phyloP scores from a whole-genome alignment of 140 eudicot genomes.

The Oenanthe javanica region DNA sequence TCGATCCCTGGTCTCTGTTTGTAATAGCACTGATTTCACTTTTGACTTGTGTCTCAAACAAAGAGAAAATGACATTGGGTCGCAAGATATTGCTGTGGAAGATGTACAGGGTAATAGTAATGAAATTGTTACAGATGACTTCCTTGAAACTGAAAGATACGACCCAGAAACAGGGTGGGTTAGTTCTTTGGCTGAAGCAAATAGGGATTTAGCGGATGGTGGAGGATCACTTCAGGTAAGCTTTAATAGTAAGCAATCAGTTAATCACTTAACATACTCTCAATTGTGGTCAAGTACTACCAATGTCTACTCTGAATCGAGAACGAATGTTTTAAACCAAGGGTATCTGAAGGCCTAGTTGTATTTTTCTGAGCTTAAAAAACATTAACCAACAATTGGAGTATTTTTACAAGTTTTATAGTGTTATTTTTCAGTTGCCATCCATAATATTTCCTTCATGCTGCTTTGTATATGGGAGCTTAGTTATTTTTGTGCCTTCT shows the following conservation, averaged over 20 bases:
- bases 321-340: neutral
- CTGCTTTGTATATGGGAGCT: neutral
- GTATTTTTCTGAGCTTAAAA: neutral
- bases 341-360: neutral
- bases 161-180: constrained; percentile 45
- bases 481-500: neutral
- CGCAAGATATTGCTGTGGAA: constrained; percentile 20
- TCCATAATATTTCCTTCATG: neutral
- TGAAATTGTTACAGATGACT: constrained; percentile 35
- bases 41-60: constrained; percentile 69
- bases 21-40: constrained; percentile 51
- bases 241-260: neutral
- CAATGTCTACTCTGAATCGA: neutral
- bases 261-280: neutral
- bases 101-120: constrained; percentile 18
- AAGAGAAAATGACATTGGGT: constrained; percentile 27
- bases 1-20: constrained; percentile 83
- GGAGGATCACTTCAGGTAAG: constrained; percentile 34
- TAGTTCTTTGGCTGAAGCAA: constrained; percentile 20
- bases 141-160: constrained; percentile 51
- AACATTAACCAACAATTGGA: neutral
- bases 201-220: constrained; percentile 11
- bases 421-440: neutral
- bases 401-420: neutral
- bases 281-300: neutral